phyloP scores from a whole-genome alignment of 2,329 filamentous ascomycete genomes.

The Chrysoporthe austroafricana region DNA sequence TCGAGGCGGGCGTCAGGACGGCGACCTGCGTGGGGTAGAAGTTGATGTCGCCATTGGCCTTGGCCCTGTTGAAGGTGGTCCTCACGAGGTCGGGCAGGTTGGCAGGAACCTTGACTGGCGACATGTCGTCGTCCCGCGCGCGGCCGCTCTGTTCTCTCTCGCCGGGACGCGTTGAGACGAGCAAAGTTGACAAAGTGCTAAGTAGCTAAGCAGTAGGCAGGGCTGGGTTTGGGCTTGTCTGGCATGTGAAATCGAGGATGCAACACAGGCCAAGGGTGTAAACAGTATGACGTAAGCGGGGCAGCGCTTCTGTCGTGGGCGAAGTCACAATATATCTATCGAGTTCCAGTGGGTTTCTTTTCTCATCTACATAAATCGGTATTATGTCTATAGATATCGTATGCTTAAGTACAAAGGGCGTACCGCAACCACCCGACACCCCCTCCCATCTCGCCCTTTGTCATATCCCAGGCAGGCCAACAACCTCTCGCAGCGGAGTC shows the following conservation, averaged over 20 bases:
- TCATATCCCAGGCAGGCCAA: conserved; percentile 58
- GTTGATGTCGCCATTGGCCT: conserved; percentile 51
- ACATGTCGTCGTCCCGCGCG: conserved; percentile 38
- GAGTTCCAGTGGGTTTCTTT: neutral
- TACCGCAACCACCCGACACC: neutral
- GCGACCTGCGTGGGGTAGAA: conserved; percentile 60
- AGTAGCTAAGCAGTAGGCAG: neutral
- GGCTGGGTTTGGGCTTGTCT: neutral
- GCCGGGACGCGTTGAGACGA: neutral
- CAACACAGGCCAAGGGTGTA: neutral
- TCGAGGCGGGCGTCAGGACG: conserved; percentile 47
- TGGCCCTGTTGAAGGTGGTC: conserved; percentile 52
- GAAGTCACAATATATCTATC: neutral
- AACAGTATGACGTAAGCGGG: conserved; percentile 22
- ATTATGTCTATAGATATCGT: neutral
- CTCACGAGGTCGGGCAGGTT: conserved; percentile 58
- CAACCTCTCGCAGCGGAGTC: conserved; percentile 47
- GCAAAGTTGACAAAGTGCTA: neutral
- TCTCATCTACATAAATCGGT: neutral
- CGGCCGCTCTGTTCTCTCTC: neutral
- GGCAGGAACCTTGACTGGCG: conserved; percentile 45
- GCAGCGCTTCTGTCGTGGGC: neutral
- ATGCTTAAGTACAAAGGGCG: neutral
- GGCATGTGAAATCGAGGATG: conserved; percentile 11
- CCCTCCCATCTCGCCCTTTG: neutral